These are phyloP conservation scores for Suillus variegatus DNA, from an alignment of 768 basidiomycete species.

Conservation along the genomic window DNA sequence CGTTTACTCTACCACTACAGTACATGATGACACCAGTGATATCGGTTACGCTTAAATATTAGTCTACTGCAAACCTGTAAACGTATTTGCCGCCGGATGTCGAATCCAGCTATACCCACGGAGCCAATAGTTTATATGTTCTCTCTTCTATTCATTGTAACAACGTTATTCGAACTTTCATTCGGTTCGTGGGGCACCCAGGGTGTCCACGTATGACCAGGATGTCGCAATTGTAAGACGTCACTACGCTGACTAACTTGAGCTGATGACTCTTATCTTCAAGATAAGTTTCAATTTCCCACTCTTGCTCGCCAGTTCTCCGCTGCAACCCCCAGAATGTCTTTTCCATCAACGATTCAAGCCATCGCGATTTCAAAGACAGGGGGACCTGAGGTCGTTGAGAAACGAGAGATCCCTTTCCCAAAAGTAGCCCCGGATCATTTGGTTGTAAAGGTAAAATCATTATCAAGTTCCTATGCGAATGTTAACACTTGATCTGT, in stretches of 20 bases:
- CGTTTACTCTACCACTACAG: not conserved
- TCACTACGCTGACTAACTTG: conserved; percentile 6
- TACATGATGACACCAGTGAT: not conserved
- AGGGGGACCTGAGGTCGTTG: conserved; percentile 78
- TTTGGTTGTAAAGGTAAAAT: conserved; percentile 44
- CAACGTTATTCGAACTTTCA: not conserved
- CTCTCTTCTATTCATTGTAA: not conserved
- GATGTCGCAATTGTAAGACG: conserved; percentile 1
- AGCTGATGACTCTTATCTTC: not conserved
- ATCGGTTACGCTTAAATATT: not conserved
- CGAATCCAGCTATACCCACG: not conserved
- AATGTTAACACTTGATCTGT: not conserved
- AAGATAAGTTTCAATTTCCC: conserved; percentile 24
- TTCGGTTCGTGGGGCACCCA: no score
- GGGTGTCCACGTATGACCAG: not conserved
- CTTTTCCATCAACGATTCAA: conserved; percentile 61
- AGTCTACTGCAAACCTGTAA: not conserved
- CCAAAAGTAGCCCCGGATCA: conserved; percentile 62
- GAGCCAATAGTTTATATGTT: not conserved
- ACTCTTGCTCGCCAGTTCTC: conserved; percentile 34
- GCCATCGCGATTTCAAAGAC: conserved; percentile 72
- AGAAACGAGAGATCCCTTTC: conserved; percentile 67
- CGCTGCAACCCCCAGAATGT: conserved; percentile 38
- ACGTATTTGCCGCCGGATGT: not conserved
- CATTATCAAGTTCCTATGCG: not conserved